Percentiles rank a stretch among this genome's conserved stretches.
phyloP scores from a whole-genome alignment of 352 stramenopile species.

The Albugo candida region DNA sequence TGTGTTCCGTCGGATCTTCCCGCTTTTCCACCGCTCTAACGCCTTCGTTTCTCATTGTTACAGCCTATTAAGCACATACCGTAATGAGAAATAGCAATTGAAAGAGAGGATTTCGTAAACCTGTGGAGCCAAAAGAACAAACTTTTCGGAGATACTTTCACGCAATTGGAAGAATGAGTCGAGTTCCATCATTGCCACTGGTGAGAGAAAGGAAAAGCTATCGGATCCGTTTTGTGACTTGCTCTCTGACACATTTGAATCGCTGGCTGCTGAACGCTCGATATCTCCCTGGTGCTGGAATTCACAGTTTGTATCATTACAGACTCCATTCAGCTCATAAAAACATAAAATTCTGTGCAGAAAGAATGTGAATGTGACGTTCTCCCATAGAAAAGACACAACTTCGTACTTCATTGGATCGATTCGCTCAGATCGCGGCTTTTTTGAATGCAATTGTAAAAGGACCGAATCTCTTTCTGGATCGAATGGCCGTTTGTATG shows the following conservation, averaged over 20 bases:
- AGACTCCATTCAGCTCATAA: slow-evolving; percentile 53
- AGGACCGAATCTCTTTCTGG: slow-evolving; percentile 18
- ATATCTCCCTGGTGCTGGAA: slow-evolving; percentile 51
- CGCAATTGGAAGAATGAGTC: too few species aligned
- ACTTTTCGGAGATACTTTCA: too few species aligned
- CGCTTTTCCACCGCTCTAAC: slow-evolving; percentile 16
- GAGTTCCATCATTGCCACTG: too few species aligned
- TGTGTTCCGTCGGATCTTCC: too few species aligned
- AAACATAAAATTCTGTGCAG: slow-evolving; percentile 34
- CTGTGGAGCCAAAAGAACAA: too few species aligned
- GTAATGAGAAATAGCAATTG: too few species aligned
- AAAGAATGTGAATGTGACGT: not conserved
- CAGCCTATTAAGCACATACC: too few species aligned
- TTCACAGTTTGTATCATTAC: slow-evolving; percentile 47
- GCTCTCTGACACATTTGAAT: too few species aligned
- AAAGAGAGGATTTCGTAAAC: too few species aligned
- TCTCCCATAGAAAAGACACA: too few species aligned
- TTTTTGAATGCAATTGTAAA: slow-evolving; percentile 13
- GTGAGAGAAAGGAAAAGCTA: too few species aligned
- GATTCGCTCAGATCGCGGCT: slow-evolving; percentile 12
- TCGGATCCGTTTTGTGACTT: too few species aligned
- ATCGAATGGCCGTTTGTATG: slow-evolving; percentile 14
- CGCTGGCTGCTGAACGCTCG: slow-evolving; percentile 1
- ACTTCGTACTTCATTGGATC: slow-evolving; percentile 38
- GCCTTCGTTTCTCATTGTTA: slow-evolving; percentile 6